Conservation (phyloP, 1,284 basidiomycete species). For the Rhodotorula glutinis region DNA sequence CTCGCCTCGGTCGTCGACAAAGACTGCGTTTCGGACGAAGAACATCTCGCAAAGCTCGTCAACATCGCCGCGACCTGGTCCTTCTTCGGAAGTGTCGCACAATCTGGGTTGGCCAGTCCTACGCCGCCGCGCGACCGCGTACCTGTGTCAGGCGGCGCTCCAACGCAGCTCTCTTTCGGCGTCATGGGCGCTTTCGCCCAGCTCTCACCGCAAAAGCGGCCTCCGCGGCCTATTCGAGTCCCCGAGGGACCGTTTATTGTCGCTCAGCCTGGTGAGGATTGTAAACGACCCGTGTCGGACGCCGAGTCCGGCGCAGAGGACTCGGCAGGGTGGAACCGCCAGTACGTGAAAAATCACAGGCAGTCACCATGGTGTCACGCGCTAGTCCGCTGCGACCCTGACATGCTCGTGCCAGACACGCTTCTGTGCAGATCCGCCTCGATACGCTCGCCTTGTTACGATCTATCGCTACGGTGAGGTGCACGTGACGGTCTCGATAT, state of each 20-base stretch:
- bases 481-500: neutral
- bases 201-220: neutral
- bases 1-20: conserved; percentile 16
- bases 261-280: neutral
- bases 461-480: conserved; percentile 11
- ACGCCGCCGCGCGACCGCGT: neutral
- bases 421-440: conserved; percentile 15
- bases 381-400: neutral
- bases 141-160: neutral
- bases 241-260: neutral
- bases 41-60: neutral
- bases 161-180: conserved; percentile 15
- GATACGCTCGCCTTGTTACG: conserved; percentile 21
- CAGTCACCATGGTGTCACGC: too few species aligned
- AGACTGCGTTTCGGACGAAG: neutral
- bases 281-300: neutral
- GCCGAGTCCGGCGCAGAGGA: conserved; percentile 23
- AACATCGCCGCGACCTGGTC: conserved; percentile 7
- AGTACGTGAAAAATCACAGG: too few species aligned
- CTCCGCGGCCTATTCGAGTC: neutral
- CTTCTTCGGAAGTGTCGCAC: conserved; percentile 2
- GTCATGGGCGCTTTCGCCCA: conserved; percentile 24
- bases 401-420: neutral
- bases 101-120: neutral
- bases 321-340: neutral